phyloP scores from a whole-genome alignment of 1,139 yeast genomes.

The Hansenula lynferdii region DNA sequence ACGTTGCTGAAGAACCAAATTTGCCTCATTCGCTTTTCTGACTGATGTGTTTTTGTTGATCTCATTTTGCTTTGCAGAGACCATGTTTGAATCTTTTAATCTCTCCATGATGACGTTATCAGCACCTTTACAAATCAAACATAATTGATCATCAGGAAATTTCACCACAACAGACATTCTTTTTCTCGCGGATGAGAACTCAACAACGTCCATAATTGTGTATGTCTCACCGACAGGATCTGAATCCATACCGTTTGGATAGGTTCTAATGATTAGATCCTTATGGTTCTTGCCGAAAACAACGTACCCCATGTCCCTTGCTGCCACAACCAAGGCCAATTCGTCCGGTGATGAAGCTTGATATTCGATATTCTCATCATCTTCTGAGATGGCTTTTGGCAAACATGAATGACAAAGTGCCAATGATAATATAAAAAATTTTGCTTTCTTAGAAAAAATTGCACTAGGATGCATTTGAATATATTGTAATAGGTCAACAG shows the following conservation, averaged over 20 bases:
- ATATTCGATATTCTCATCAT: slow-evolving; percentile 56
- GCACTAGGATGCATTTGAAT: slow-evolving; percentile 70
- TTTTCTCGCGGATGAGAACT: slow-evolving; percentile 83
- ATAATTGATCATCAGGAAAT: slow-evolving; percentile 76
- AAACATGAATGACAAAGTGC: slow-evolving; percentile 90
- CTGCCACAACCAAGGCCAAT: slow-evolving; percentile 88
- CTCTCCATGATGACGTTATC: slow-evolving; percentile 87
- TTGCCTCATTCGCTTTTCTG: slow-evolving; percentile 80
- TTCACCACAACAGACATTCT: slow-evolving; percentile 87
- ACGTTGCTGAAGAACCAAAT: slow-evolving; percentile 55
- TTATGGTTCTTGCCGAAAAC: slow-evolving; percentile 64
- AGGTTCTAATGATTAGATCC: slow-evolving; percentile 62
- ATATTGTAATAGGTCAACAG: slow-evolving; percentile 61
- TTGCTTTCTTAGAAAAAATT: slow-evolving; percentile 65
- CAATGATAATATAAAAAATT: slow-evolving; percentile 71
- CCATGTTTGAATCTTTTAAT: slow-evolving; percentile 53
- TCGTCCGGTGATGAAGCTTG: slow-evolving; percentile 98
- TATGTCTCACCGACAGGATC: slow-evolving; percentile 64
- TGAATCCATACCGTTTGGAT: slow-evolving; percentile 73
- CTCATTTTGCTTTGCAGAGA: slow-evolving; percentile 57
- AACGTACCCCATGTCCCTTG: slow-evolving; percentile 88
- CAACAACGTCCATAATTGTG: slow-evolving; percentile 73
- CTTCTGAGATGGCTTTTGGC: slow-evolving; percentile 48
- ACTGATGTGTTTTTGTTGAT: slow-evolving; percentile 53
- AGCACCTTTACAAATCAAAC: slow-evolving; percentile 91